Percentiles rank a stretch among this genome's conserved stretches.
Evolutionary conservation across 352 stramenopile species (phyloP).

Genomic region (Phytophthora constricta): DNA sequence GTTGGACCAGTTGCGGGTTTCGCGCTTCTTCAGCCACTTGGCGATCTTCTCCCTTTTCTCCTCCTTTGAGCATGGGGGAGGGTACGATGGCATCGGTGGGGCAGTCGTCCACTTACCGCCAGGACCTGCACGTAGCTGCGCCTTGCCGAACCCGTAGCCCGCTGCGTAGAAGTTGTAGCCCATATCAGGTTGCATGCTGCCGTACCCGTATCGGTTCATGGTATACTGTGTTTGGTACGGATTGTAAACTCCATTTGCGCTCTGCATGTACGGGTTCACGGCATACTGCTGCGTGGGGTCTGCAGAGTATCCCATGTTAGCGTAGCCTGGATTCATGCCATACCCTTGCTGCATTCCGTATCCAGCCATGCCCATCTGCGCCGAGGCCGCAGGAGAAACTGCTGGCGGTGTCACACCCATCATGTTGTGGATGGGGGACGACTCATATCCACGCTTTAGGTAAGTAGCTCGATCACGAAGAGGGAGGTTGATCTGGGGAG

Average conservation of each 20-base stretch:
- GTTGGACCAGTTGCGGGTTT: slow-evolving; percentile 87
- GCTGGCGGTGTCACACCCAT: slow-evolving; percentile 36
- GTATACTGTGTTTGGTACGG: slow-evolving; percentile 50
- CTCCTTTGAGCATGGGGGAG: slow-evolving; percentile 76
- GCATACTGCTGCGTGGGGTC: slow-evolving; percentile 37
- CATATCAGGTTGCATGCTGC: slow-evolving; percentile 35
- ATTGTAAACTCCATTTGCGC: slow-evolving; percentile 35
- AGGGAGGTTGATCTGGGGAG: slow-evolving; percentile 65
- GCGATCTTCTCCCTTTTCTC: slow-evolving; percentile 89
- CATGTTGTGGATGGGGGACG: slow-evolving; percentile 38
- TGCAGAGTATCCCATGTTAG: slow-evolving; percentile 46
- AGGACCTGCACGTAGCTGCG: slow-evolving; percentile 48
- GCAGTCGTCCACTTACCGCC: slow-evolving; percentile 74
- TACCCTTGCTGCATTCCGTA: slow-evolving; percentile 47
- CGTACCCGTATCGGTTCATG: slow-evolving; percentile 60
- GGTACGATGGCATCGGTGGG: slow-evolving; percentile 78
- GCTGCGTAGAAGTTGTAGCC: slow-evolving; percentile 73
- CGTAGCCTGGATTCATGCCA: slow-evolving; percentile 30
- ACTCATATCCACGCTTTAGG: slow-evolving; percentile 54
- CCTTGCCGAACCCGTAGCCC: slow-evolving; percentile 61
- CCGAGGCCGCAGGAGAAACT: slow-evolving; percentile 29
- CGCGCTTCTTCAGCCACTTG: slow-evolving; percentile 85
- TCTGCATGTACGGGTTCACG: slow-evolving; percentile 43
- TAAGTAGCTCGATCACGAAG: slow-evolving; percentile 64
- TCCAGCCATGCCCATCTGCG: slow-evolving; percentile 34